Percentiles rank a stretch among this genome's conserved stretches.
Evolutionary conservation across 257 asterid genomes (phyloP).

Genomic region (Penstemon eatonii): DNA sequence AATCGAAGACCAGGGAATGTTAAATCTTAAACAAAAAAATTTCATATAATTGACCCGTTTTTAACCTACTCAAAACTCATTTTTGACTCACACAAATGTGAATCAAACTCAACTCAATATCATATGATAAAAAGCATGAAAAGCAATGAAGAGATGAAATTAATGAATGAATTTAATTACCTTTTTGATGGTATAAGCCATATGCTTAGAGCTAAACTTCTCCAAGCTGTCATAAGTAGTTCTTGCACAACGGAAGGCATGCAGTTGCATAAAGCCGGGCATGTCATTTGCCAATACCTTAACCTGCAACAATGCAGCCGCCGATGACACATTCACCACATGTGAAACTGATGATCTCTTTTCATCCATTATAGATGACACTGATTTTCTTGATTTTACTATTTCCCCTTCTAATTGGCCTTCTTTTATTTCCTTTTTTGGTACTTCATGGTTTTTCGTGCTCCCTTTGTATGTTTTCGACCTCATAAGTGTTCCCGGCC

Average conservation of each 20-base stretch:
- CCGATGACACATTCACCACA: constrained; percentile 44
- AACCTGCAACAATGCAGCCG: constrained; percentile 50
- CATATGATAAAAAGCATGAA: too few relatives aligned
- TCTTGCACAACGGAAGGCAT: constrained; percentile 69
- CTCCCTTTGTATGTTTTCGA: constrained; percentile 56
- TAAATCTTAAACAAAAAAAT: too few relatives aligned
- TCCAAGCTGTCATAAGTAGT: constrained; percentile 54
- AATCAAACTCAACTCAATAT: too few relatives aligned
- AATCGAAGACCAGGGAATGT: too few relatives aligned
- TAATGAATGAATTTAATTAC: constrained; percentile 17
- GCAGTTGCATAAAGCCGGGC: constrained; percentile 77
- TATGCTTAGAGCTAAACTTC: constrained; percentile 58
- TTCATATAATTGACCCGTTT: too few relatives aligned
- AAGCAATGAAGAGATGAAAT: too few relatives aligned
- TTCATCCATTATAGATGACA: constrained; percentile 23
- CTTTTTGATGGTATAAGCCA: constrained; percentile 69
- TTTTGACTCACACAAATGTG: too few relatives aligned
- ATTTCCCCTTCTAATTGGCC: constrained; percentile 24
- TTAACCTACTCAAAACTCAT: too few relatives aligned
- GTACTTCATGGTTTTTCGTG: neutral
- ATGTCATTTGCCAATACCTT: constrained; percentile 65
- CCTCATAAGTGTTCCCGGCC: constrained; percentile 42
- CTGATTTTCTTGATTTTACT: constrained; percentile 40
- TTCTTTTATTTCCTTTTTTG: neutral
- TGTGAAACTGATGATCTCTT: constrained; percentile 52